phyloP scores from a whole-genome alignment of 495 filamentous ascomycete species.

The Penicillium odoratum region DNA sequence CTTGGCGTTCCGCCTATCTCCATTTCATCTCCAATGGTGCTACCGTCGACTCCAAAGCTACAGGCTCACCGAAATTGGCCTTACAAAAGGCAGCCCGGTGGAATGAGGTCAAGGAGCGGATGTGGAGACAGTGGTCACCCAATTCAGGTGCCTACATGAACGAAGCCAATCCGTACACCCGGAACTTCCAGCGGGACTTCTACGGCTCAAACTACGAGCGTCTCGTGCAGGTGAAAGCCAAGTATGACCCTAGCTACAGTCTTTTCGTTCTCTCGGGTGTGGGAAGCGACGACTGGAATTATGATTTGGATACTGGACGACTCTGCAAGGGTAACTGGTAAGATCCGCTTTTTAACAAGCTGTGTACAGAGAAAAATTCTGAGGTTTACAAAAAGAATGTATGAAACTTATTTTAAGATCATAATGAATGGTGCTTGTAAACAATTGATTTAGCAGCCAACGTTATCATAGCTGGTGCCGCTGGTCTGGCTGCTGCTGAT shows the following conservation, averaged over 20 bases:
- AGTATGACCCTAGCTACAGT: neutral
- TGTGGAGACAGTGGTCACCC: neutral
- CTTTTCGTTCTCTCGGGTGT: neutral
- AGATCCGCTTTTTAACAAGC: neutral
- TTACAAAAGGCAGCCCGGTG: neutral
- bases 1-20: neutral
- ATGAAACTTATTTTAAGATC: no score
- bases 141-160: neutral
- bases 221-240: neutral
- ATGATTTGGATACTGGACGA: neutral
- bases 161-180: neutral
- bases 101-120: neutral
- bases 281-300: neutral
- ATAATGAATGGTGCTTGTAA: no score
- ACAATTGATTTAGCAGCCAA: no score
- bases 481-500: constrained; percentile 89
- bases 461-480: constrained; percentile 59
- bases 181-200: neutral
- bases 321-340: neutral
- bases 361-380: no score
- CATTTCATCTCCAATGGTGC: neutral
- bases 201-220: neutral
- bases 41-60: neutral
- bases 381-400: no score
- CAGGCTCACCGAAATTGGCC: no score